phyloP scores from a whole-genome alignment of 1,284 basidiomycete genomes.

The Leccinum brunneo-olivaceum region DNA sequence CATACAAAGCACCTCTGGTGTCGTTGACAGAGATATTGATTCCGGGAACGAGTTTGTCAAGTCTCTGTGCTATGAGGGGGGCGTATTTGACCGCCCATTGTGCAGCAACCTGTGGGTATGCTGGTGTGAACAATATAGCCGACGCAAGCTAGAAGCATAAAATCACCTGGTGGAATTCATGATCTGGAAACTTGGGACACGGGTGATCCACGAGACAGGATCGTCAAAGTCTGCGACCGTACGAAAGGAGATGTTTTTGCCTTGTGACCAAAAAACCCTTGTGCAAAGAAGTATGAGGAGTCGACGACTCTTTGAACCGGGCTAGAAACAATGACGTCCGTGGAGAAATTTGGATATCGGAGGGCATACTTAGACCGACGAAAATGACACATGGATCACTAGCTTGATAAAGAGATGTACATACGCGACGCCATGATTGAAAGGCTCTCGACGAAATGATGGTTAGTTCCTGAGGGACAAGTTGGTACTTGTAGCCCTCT shows the following conservation, averaged over 20 bases:
- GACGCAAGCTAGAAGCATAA: background rate
- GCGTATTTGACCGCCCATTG: slow-evolving; percentile 37
- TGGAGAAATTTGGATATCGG: slow-evolving; percentile 22
- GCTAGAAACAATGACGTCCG: slow-evolving; percentile 35
- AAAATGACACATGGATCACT: background rate
- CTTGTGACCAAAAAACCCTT: slow-evolving; percentile 37
- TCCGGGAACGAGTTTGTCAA: slow-evolving; percentile 32
- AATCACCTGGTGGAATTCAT: slow-evolving; percentile 9
- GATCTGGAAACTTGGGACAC: slow-evolving; percentile 26
- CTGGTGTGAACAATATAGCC: background rate
- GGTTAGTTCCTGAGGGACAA: slow-evolving; percentile 38
- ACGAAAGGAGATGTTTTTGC: slow-evolving; percentile 25
- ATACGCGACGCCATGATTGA: slow-evolving; percentile 39
- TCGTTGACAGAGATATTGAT: slow-evolving; percentile 30
- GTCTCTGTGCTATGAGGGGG: slow-evolving; percentile 32
- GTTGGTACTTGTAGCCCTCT: slow-evolving; percentile 33
- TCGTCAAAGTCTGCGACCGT: slow-evolving; percentile 34
- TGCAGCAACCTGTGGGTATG: slow-evolving; percentile 23
- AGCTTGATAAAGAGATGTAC: slow-evolving; percentile 1
- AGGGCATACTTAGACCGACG: slow-evolving; percentile 13
- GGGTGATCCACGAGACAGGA: slow-evolving; percentile 40
- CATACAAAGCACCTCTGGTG: slow-evolving; percentile 40
- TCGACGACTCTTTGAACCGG: slow-evolving; percentile 41
- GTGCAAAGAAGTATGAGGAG: slow-evolving; percentile 40
- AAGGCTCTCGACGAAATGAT: slow-evolving; percentile 33